These are phyloP conservation scores for Phytophthora hybrid DNA, from an alignment of 352 stramenopile species.

Conservation along the genomic window DNA sequence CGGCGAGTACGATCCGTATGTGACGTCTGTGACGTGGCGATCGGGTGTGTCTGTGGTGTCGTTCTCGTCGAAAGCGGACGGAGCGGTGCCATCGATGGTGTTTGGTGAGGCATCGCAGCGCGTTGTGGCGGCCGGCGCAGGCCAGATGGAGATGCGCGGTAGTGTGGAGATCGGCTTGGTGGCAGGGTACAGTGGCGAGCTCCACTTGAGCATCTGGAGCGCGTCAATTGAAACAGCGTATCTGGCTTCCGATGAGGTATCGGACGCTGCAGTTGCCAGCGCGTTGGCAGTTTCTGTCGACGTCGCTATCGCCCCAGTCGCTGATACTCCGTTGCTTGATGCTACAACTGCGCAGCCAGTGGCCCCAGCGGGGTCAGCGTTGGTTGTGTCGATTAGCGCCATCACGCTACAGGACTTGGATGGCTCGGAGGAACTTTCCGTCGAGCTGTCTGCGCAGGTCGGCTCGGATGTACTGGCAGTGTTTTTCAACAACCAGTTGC, in stretches of 20 bases:
- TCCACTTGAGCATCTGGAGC: slow-evolving; percentile 25
- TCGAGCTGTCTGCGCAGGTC: slow-evolving; percentile 4
- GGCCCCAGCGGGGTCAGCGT: too few species aligned
- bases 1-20: slow-evolving; percentile 17
- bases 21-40: slow-evolving; percentile 31
- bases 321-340: neutral
- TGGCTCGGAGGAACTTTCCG: slow-evolving; percentile 30
- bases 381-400: slow-evolving; percentile 4
- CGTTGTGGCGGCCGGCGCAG: slow-evolving; percentile 15
- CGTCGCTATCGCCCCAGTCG: neutral
- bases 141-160: slow-evolving; percentile 25
- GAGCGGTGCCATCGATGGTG: slow-evolving; percentile 9
- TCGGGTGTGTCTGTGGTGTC: slow-evolving; percentile 14
- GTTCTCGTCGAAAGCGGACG: slow-evolving; percentile 20
- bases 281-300: neutral
- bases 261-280: neutral
- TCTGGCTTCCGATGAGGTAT: neutral
- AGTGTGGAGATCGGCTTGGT: slow-evolving; percentile 36
- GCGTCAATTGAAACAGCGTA: slow-evolving; percentile 16
- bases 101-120: slow-evolving; percentile 6
- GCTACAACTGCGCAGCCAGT: neutral
- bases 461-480: slow-evolving; percentile 14
- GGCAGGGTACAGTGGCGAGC: slow-evolving; percentile 29
- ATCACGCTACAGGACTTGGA: slow-evolving; percentile 35
- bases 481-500: slow-evolving; percentile 25